Evolutionary conservation across 345 rosid species (phyloP), one percentile per base, ranked within the genome.

Genomic region (Syzygium grande): DNA sequence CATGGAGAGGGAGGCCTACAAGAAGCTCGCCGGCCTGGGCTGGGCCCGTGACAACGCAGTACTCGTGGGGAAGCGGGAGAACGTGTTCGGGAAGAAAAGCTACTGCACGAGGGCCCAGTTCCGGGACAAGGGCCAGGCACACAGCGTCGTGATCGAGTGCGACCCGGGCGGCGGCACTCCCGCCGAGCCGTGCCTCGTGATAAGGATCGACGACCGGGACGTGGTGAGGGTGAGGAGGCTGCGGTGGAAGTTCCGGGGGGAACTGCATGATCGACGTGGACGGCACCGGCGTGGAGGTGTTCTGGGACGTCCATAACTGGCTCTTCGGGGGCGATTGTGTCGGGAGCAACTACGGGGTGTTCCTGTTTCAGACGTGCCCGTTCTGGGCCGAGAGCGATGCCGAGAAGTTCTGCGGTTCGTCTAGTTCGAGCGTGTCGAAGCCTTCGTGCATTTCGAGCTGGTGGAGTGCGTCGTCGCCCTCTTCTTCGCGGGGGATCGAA

Each of bases 271-370:
- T 97, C 87, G 86, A 92, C 90, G 98, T 96, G 84, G 98, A 97
- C 92, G 98, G 96, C 84, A 89, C 93, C 22, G 93, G 95, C 15
- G 98, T 97, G 41, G 98, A 97, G 89, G 97, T 97, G 89, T 93
- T 93, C 14, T 97, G 99, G 99, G 99, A 97, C 92, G 97, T 97
- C 79, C 95, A 97, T 85, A 95, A 93, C 84, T 97, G 99, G 99
- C 92, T 97, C n/a, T 97, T 96, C 90, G 97, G 98, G 11, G 38
- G 58, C 41, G 86, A 84, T 30, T 51, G 54, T 6, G 58, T 54
- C 9, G 86, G 86, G 23, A 84, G 27, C 41, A 84, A 84, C 41
- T 95, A 95, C 87, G 99, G 98, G 3, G 99, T 97, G 83, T 97
- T 97, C 87, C 94, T 97, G 97, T 97, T 97, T 90, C 97, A 95